These are phyloP conservation scores for Bruguiera sexangula DNA, from an alignment of 345 rosid species.

Conservation along the genomic window DNA sequence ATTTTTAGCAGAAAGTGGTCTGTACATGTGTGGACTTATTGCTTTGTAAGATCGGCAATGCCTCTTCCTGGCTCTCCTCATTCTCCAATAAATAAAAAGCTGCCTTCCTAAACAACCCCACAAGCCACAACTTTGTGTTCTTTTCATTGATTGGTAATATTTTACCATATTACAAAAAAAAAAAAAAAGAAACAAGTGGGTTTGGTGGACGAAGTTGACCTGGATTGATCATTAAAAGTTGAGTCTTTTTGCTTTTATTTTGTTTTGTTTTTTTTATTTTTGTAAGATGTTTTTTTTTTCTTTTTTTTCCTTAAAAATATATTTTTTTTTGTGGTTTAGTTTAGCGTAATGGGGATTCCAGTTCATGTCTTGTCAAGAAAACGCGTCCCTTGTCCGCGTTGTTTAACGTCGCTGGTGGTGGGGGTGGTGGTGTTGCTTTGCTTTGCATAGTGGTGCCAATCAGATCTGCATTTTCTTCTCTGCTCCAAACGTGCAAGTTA, in stretches of 20 bases:
- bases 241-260: not conserved
- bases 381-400: slow-evolving; percentile 60
- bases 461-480: not conserved
- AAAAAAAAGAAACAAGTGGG: not conserved
- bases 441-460: slow-evolving; percentile 21
- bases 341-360: slow-evolving; percentile 40
- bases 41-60: slow-evolving; percentile 39
- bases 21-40: slow-evolving; percentile 26
- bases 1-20: slow-evolving; percentile 27
- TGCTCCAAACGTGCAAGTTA: no score
- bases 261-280: not conserved
- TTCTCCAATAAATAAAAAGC: slow-evolving; percentile 7
- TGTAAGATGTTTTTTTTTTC: not conserved
- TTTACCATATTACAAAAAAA: not conserved
- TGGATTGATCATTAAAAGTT: slow-evolving; percentile 10
- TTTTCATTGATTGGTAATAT: not conserved
- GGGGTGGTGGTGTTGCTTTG: slow-evolving; percentile 6
- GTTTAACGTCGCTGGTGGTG: slow-evolving; percentile 13
- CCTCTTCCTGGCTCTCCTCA: slow-evolving; percentile 27
- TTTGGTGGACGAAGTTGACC: slow-evolving; percentile 36
- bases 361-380: slow-evolving; percentile 50
- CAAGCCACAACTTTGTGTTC: not conserved
- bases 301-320: not conserved
- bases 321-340: not conserved
- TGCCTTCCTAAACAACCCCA: slow-evolving; percentile 12